A percentile compares a stretch with the other conserved stretches of the same genome.
These are phyloP conservation scores for Astragalus membranaceus DNA, from an alignment of 306 rosid species.

Conservation along the genomic window DNA sequence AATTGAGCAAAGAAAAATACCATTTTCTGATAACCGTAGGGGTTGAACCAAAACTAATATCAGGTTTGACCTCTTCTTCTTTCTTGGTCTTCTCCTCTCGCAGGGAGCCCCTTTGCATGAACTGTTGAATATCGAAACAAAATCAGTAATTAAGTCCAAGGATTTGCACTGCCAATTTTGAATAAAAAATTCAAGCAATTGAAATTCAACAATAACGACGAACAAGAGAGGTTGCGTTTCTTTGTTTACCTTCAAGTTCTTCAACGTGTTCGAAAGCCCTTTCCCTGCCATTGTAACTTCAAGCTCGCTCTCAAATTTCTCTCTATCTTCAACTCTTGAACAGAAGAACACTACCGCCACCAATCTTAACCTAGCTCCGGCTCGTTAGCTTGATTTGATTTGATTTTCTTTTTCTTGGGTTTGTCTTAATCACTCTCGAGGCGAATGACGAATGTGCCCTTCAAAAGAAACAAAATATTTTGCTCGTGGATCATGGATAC, in stretches of 20 bases:
- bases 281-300: slow-evolving; percentile 50
- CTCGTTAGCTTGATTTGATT: not conserved
- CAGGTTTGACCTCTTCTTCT: slow-evolving; percentile 52
- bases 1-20: slow-evolving; percentile 28
- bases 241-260: slow-evolving; percentile 65
- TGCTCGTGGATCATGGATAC: not conserved
- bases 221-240: not conserved
- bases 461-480: not conserved
- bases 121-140: slow-evolving; percentile 30
- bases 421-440: no score
- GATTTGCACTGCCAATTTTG: not conserved
- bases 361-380: slow-evolving; percentile 25
- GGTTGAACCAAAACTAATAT: slow-evolving; percentile 32
- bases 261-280: slow-evolving; percentile 71
- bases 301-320: not conserved
- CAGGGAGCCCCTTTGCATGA: slow-evolving; percentile 82
- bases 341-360: not conserved
- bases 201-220: not conserved
- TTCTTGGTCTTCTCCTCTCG: slow-evolving; percentile 56
- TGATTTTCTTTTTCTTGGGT: no score
- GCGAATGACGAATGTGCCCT: slow-evolving; percentile 1
- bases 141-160: not conserved
- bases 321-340: not conserved
- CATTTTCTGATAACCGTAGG: slow-evolving; percentile 38
- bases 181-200: not conserved